Conservation (phyloP, 2,329 filamentous ascomycete species). For the Aspergillus sp. region DNA sequence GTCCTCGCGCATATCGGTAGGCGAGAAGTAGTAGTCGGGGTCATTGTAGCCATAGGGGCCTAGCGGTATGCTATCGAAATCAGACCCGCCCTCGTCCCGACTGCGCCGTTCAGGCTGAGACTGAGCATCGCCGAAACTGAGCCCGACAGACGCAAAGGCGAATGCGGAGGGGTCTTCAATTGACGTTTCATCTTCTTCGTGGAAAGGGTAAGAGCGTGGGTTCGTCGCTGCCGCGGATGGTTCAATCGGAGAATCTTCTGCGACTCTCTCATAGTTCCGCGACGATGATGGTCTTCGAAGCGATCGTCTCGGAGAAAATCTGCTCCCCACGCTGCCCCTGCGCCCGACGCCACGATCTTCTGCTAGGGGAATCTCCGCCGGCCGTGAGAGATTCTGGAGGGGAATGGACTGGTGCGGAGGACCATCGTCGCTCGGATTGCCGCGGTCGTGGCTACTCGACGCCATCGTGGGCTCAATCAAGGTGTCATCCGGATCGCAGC, state of each 20-base stretch:
- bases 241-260: slow-evolving; percentile 43
- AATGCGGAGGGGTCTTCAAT: slow-evolving; percentile 34
- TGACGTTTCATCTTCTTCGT: slow-evolving; percentile 24
- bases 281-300: slow-evolving; percentile 33
- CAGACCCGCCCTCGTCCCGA: slow-evolving; percentile 22
- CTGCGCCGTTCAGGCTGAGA: slow-evolving; percentile 14
- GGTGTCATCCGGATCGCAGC: slow-evolving; percentile 29
- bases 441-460: slow-evolving; percentile 29
- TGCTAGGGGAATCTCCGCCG: slow-evolving; percentile 22
- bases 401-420: slow-evolving; percentile 56
- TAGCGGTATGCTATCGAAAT: slow-evolving; percentile 23
- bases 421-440: slow-evolving; percentile 20
- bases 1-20: slow-evolving; percentile 46
- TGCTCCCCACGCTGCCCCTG: slow-evolving; percentile 33
- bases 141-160: slow-evolving; percentile 36
- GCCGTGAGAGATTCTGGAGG: slow-evolving; percentile 55
- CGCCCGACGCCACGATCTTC: slow-evolving; percentile 25
- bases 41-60: slow-evolving; percentile 33
- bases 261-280: slow-evolving; percentile 48
- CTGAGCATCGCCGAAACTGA: slow-evolving; percentile 31
- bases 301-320: slow-evolving; percentile 38
- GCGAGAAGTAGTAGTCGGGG: slow-evolving; percentile 50
- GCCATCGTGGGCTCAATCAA: slow-evolving; percentile 34
- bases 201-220: slow-evolving; percentile 10
- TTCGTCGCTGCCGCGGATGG: slow-evolving; percentile 15